Conservation (phyloP, 2,329 filamentous ascomycete genomes). For the Colletotrichum karsti region DNA sequence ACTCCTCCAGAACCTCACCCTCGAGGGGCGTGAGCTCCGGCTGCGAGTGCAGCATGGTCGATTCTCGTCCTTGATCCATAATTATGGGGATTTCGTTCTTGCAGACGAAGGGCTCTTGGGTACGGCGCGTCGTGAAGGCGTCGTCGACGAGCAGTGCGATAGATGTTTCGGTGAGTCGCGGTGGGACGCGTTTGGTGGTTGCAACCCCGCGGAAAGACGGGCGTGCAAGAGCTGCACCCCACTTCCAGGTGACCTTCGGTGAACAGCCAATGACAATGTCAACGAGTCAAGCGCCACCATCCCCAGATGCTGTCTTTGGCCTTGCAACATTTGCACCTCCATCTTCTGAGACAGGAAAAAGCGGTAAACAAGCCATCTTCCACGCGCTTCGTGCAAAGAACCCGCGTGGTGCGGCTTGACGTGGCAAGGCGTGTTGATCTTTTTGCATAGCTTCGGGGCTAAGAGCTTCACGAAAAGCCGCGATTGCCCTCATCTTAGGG, state of each 20-base stretch:
- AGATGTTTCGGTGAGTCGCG: constrained; percentile 23
- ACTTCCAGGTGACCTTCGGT: background rate
- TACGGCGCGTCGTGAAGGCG: background rate
- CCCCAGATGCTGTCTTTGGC: background rate
- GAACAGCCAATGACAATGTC: background rate
- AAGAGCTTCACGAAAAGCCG: background rate
- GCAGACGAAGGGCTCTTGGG: background rate
- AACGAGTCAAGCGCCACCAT: constrained; percentile 7
- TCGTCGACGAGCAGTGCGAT: background rate
- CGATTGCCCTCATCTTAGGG: background rate
- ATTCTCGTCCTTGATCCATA: constrained; percentile 27
- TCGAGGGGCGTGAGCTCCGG: constrained; percentile 80
- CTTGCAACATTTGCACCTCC: background rate
- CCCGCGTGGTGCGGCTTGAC: constrained; percentile 5
- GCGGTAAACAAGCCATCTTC: background rate
- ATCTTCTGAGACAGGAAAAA: background rate
- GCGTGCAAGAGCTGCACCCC: background rate
- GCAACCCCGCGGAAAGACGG: constrained; percentile 11
- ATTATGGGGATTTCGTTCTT: background rate
- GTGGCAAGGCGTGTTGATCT: constrained; percentile 22
- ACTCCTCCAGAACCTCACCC: constrained; percentile 95
- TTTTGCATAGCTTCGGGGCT: background rate
- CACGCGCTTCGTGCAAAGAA: background rate
- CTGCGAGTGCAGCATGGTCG: constrained; percentile 43
- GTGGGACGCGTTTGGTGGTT: constrained; percentile 16